Evolutionary conservation across 1,139 yeast genomes (phyloP).

Genomic region (Saccharomycopsis hybrid): DNA sequence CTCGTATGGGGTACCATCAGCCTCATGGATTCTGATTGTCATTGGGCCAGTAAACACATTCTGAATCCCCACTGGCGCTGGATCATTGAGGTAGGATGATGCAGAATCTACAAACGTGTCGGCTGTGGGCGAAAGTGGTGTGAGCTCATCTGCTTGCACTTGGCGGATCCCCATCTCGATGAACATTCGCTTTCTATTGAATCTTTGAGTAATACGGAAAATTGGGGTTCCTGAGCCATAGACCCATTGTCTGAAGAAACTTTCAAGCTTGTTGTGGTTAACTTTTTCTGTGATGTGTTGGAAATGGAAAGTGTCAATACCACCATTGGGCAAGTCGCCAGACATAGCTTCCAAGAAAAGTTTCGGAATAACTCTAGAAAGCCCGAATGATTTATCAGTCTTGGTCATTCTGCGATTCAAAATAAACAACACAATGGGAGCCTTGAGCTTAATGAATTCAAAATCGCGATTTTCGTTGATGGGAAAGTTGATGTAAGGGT

Average conservation of each 20-base stretch:
- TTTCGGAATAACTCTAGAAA: conserved; percentile 87
- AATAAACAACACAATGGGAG: conserved; percentile 80
- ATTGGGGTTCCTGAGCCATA: conserved; percentile 85
- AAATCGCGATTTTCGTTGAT: conserved; percentile 48
- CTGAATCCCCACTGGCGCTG: conserved; percentile 28
- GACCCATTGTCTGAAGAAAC: conserved; percentile 92
- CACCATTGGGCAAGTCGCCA: conserved; percentile 80
- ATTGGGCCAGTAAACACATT: conserved; percentile 82
- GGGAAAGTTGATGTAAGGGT: conserved; percentile 62
- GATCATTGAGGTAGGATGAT: conserved; percentile 29
- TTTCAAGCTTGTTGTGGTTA: conserved; percentile 74
- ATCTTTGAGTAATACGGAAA: conserved; percentile 81
- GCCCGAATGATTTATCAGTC: conserved; percentile 89
- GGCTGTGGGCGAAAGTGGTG: conserved; percentile 31
- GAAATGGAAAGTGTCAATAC: conserved; percentile 75
- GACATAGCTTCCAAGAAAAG: conserved; percentile 92
- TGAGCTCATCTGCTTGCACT: conserved; percentile 61
- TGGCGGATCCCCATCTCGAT: conserved; percentile 94
- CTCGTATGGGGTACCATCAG: conserved; percentile 99
- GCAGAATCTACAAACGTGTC: conserved; percentile 37
- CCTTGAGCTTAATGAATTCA: conserved; percentile 62
- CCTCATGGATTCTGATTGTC: conserved; percentile 95
- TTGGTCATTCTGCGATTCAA: conserved; percentile 91
- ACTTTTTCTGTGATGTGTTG: conserved; percentile 92
- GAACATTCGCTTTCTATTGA: conserved; percentile 88